Evolutionary conservation across 345 rosid species (phyloP).

Genomic region (Dipteronia sinensis): DNA sequence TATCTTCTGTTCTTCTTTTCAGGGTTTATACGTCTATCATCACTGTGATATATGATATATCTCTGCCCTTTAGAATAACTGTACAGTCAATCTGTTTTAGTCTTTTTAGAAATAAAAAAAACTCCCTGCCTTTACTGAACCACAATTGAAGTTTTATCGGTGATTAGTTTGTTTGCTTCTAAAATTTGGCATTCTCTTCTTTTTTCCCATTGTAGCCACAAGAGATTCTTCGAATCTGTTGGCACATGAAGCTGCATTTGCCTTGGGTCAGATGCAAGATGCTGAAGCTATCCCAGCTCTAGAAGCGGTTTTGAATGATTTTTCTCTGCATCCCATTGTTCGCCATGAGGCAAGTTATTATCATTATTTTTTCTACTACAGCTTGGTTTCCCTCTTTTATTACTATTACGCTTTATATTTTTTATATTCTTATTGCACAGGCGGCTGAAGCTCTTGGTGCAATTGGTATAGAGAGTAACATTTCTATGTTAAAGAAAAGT

Average conservation of each 20-base stretch:
- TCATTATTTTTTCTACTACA: not conserved
- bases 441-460: slow-evolving; percentile 99
- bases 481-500: slow-evolving; percentile 59
- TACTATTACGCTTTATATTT: not conserved
- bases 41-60: not conserved
- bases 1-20: not conserved
- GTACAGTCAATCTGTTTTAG: not conserved
- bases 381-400: not conserved
- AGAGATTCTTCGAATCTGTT: slow-evolving; percentile 89
- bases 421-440: slow-evolving; percentile 37
- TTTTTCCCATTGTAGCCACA: slow-evolving; percentile 52
- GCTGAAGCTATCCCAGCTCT: slow-evolving; percentile 92
- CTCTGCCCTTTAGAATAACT: not conserved
- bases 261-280: slow-evolving; percentile 99
- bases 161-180: not conserved
- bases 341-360: slow-evolving; percentile 72
- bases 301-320: slow-evolving; percentile 62
- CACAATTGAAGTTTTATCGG: not conserved
- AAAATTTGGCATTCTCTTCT: not conserved
- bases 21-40: not conserved
- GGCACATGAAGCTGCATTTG: slow-evolving; percentile 99
- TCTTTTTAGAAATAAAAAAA: not conserved
- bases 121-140: not conserved
- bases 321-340: slow-evolving; percentile 90
- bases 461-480: slow-evolving; percentile 69